Conservation (phyloP, 2,329 filamentous ascomycete genomes). For the Cladophialophora immunda region DNA sequence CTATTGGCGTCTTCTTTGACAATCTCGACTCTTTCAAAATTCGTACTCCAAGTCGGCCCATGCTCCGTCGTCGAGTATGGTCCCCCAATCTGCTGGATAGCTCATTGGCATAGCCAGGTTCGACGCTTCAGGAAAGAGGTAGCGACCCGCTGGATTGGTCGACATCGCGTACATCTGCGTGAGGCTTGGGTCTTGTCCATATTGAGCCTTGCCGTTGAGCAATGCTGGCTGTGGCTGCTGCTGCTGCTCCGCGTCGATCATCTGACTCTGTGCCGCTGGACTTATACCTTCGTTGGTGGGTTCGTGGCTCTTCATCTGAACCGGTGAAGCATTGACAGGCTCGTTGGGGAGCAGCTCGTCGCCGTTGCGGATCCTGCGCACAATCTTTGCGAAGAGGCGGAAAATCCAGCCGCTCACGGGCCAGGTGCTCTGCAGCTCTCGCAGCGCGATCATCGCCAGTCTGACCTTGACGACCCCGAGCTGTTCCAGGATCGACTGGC, state of each 20-base stretch:
- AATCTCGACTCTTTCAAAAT: conserved; percentile 16
- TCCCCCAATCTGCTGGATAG: conserved; percentile 31
- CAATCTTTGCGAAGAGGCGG: conserved; percentile 34
- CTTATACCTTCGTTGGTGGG: not conserved
- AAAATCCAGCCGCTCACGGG: conserved; percentile 43
- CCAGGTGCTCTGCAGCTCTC: conserved; percentile 41
- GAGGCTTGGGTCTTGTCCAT: conserved; percentile 29
- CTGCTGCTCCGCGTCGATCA: not conserved
- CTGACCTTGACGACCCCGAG: conserved; percentile 41
- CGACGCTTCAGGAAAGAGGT: conserved; percentile 24
- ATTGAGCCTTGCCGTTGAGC: conserved; percentile 20
- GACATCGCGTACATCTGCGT: conserved; percentile 29
- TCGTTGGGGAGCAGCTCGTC: conserved; percentile 32
- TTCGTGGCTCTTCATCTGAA: conserved; percentile 19
- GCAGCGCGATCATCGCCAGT: conserved; percentile 42
- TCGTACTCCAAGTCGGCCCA: conserved; percentile 37
- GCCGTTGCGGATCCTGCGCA: conserved; percentile 31
- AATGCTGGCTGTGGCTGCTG: conserved; percentile 3
- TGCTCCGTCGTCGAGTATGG: conserved; percentile 31
- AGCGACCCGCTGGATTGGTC: conserved; percentile 14
- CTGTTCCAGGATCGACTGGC: conserved; percentile 38
- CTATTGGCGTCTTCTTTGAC: too few species aligned
- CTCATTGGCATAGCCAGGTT: conserved; percentile 27
- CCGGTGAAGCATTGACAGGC: conserved; percentile 28
- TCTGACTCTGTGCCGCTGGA: conserved; percentile 1